These are phyloP conservation scores for Lathyrus oleraceus DNA, from an alignment of 306 rosid species.

Conservation along the genomic window DNA sequence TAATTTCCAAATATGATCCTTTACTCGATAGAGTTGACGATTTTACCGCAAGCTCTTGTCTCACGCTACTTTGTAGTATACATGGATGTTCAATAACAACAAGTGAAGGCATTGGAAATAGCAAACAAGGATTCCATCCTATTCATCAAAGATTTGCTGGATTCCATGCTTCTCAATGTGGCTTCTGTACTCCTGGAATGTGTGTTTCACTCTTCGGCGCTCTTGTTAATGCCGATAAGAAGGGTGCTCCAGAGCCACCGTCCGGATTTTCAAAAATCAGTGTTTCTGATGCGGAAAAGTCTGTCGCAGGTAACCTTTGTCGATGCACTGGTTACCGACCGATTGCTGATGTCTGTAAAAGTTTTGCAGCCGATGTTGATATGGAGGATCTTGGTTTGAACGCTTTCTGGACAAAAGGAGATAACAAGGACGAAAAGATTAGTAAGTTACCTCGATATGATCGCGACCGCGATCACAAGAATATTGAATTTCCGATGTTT, in stretches of 20 bases:
- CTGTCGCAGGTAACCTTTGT: constrained; percentile 86
- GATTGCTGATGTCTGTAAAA: constrained; percentile 91
- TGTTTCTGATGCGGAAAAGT: constrained; percentile 69
- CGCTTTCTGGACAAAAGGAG: too few species aligned
- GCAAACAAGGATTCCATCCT: constrained; percentile 76
- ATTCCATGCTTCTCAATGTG: constrained; percentile 91
- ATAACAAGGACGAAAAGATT: too few species aligned
- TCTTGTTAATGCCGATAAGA: constrained; percentile 73
- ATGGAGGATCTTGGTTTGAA: too few species aligned
- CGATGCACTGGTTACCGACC: constrained; percentile 95
- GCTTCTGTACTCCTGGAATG: constrained; percentile 93
- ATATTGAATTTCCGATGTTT: constrained; percentile 58
- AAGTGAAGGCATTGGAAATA: constrained; percentile 85
- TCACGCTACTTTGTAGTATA: constrained; percentile 73
- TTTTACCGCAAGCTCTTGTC: constrained; percentile 75
- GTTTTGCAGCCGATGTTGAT: constrained; percentile 69
- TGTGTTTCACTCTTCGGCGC: constrained; percentile 75
- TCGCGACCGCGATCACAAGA: constrained; percentile 29
- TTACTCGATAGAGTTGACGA: constrained; percentile 58
- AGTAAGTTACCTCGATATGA: background rate
- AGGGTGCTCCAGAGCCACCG: constrained; percentile 51
- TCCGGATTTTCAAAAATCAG: constrained; percentile 73
- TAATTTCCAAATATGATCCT: constrained; percentile 78
- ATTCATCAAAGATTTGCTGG: constrained; percentile 82
- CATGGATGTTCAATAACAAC: constrained; percentile 77